Conservation (phyloP, 2,329 filamentous ascomycete species). For the Hyphodiscus sp. region DNA sequence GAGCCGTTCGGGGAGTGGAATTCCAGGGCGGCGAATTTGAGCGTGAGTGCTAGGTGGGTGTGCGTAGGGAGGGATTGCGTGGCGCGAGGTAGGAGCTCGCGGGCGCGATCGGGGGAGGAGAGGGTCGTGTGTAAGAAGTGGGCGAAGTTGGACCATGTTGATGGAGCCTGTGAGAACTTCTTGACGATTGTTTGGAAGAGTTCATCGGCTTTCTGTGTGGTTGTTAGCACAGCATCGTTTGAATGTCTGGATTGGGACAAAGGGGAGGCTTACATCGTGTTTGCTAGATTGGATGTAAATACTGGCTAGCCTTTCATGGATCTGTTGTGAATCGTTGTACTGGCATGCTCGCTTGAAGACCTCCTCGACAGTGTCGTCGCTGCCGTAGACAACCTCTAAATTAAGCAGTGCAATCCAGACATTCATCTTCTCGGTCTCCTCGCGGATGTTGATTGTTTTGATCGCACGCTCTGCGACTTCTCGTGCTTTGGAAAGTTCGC, state of each 20-base stretch:
- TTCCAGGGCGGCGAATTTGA: conserved; percentile 86
- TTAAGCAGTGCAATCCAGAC: conserved; percentile 94
- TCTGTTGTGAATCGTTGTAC: conserved; percentile 86
- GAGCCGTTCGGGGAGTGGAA: conserved; percentile 80
- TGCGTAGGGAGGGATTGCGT: conserved; percentile 70
- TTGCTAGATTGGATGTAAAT: conserved; percentile 94
- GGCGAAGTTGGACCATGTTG: conserved; percentile 91
- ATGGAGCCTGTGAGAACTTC: conserved; percentile 74
- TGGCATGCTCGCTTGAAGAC: conserved; percentile 89
- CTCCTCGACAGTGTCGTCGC: conserved; percentile 72
- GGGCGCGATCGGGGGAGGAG: conserved; percentile 64
- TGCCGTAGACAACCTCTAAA: conserved; percentile 85
- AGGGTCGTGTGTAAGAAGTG: conserved; percentile 79
- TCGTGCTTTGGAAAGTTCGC: conserved; percentile 80
- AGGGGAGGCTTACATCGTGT: conserved; percentile 56
- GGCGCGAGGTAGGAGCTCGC: conserved; percentile 74
- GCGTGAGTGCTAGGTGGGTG: conserved; percentile 64
- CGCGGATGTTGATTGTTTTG: conserved; percentile 82
- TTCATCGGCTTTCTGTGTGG: conserved; percentile 69
- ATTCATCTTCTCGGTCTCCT: conserved; percentile 89
- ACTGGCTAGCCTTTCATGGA: conserved; percentile 82
- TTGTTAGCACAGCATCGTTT: conserved; percentile 17
- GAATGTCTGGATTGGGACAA: not conserved
- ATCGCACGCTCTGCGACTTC: conserved; percentile 87
- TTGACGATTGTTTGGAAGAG: conserved; percentile 83